Percentiles rank a stretch among this genome's conserved stretches.
These are phyloP conservation scores for Sporothrix mexicana DNA, from an alignment of 2,329 filamentous ascomycete genomes.

Conservation along the genomic window DNA sequence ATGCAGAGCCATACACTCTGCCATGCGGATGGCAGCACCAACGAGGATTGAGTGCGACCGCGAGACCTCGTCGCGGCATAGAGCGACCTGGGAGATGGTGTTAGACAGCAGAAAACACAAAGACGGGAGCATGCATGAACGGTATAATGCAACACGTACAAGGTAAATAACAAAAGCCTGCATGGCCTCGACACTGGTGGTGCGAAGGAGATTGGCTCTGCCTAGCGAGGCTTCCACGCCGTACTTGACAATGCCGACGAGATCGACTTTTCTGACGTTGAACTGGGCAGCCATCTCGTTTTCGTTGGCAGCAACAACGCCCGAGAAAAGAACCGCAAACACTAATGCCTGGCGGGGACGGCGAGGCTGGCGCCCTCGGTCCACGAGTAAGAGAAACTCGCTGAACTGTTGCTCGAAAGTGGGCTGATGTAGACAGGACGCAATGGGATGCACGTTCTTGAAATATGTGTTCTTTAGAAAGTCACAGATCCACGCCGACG, in stretches of 20 bases:
- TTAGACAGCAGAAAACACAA: slow-evolving; percentile 40
- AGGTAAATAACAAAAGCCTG: slow-evolving; percentile 80
- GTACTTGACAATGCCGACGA: slow-evolving; percentile 62
- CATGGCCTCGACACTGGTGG: slow-evolving; percentile 73
- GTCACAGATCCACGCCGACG: slow-evolving; percentile 62
- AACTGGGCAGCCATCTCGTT: slow-evolving; percentile 54
- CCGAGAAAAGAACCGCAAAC: slow-evolving; percentile 72
- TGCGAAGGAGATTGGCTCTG: slow-evolving; percentile 73
- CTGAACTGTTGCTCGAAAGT: slow-evolving; percentile 70
- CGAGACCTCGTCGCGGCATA: slow-evolving; percentile 74
- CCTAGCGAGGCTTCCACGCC: slow-evolving; percentile 71
- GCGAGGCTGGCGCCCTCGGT: slow-evolving; percentile 53
- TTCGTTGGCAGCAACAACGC: slow-evolving; percentile 62
- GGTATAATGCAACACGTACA: slow-evolving; percentile 52
- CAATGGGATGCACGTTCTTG: slow-evolving; percentile 69
- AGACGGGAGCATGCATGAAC: neutral
- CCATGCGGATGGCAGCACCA: slow-evolving; percentile 73
- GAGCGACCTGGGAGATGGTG: slow-evolving; percentile 44
- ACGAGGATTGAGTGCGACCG: slow-evolving; percentile 74
- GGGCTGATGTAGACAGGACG: slow-evolving; percentile 69
- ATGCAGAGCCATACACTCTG: slow-evolving; percentile 78
- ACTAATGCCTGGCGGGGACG: slow-evolving; percentile 63
- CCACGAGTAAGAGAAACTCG: slow-evolving; percentile 67
- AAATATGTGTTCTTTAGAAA: slow-evolving; percentile 71
- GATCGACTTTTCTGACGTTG: slow-evolving; percentile 28